Evolutionary conservation across 176 grass and related monocot species (phyloP).

Genomic region (Dendrocalamus sinicus): DNA sequence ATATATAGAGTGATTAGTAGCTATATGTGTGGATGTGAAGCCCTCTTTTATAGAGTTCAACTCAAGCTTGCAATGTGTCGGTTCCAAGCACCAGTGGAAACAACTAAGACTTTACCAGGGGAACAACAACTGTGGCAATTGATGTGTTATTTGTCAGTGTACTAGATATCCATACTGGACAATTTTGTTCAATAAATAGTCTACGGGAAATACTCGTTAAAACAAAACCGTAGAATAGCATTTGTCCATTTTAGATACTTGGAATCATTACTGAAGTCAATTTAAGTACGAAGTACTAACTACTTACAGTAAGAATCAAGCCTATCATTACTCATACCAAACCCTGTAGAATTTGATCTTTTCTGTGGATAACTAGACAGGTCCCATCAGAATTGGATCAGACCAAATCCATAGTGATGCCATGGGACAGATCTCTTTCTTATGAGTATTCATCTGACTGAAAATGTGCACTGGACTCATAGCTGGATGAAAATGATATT

Average conservation of each 20-base stretch:
- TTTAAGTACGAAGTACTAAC: not conserved
- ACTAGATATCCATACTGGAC: not conserved
- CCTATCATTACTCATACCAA: not conserved
- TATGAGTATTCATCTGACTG: slow-evolving; percentile 36
- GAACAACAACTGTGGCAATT: slow-evolving; percentile 34
- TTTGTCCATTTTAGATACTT: slow-evolving; percentile 14
- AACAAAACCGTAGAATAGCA: not conserved
- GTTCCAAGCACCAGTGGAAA: slow-evolving; percentile 23
- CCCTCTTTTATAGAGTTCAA: slow-evolving; percentile 50
- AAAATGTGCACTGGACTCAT: slow-evolving; percentile 27
- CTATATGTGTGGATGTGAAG: slow-evolving; percentile 30
- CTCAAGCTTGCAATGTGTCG: slow-evolving; percentile 34
- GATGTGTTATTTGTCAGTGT: slow-evolving; percentile 14
- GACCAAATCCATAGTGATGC: slow-evolving; percentile 17
- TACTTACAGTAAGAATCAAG: not conserved
- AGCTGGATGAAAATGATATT: slow-evolving; percentile 38
- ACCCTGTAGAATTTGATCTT: not conserved
- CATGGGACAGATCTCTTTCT: not conserved
- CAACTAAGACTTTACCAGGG: slow-evolving; percentile 14
- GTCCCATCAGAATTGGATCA: slow-evolving; percentile 39
- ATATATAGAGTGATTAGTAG: slow-evolving; percentile 27
- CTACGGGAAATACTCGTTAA: not conserved
- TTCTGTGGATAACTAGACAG: slow-evolving; percentile 14
- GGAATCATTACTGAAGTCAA: slow-evolving; percentile 19
- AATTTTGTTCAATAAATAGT: not conserved